Base-by-base conservation (phyloP, 2,329 filamentous ascomycete species). In the Fusarium sp. region DNA sequence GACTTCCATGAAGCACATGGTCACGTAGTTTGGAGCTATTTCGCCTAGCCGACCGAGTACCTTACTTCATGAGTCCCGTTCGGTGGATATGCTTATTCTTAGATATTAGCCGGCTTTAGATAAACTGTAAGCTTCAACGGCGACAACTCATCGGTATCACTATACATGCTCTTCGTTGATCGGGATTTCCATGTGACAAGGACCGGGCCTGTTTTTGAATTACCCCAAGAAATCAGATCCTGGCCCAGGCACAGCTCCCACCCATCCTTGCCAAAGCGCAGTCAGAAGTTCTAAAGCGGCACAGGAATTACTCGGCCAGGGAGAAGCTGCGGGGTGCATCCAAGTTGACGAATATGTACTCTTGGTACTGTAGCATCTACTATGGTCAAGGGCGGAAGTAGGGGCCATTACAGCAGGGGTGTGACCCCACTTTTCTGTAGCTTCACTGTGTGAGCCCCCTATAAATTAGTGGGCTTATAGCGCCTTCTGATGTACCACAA, bases 321-420 rank as follows among this genome's bases (percentile, higher is more conserved):
- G 57, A 56, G 36, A 59, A 40, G 49, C 67, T 69, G 67, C 55
- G 65, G 68, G 68, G 65, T 65, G 63, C 53, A 62, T 62, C 52
- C 42, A 56, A 56, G 50, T 57, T 35, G 36, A 34, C 15, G 28
- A 62, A n/a, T n/a, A n/a, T n/a, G n/a, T n/a, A n/a, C n/a, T n/a
- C n/a, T n/a, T n/a, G n/a, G n/a, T n/a, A n/a, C n/a, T n/a, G 12
- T 28, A 61, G 39, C 28, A 41, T 51, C 44, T n/a, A n/a, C n/a
- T n/a, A n/a, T n/a, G n/a, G n/a, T n/a, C n/a, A n/a, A n/a, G n/a
- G n/a, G n/a, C n/a, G n/a, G n/a, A n/a, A n/a, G n/a, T n/a, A n/a
- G n/a, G n/a, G n/a, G n/a, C n/a, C n/a, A n/a, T n/a, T n/a, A n/a
- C n/a, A n/a, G n/a, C n/a, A n/a, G n/a, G n/a, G n/a, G n/a, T n/a